Evolutionary conservation across 2,329 filamentous ascomycete genomes (phyloP), one percentile per base, ranked within the genome.

Genomic region (Colletotrichum tamarilloi): DNA sequence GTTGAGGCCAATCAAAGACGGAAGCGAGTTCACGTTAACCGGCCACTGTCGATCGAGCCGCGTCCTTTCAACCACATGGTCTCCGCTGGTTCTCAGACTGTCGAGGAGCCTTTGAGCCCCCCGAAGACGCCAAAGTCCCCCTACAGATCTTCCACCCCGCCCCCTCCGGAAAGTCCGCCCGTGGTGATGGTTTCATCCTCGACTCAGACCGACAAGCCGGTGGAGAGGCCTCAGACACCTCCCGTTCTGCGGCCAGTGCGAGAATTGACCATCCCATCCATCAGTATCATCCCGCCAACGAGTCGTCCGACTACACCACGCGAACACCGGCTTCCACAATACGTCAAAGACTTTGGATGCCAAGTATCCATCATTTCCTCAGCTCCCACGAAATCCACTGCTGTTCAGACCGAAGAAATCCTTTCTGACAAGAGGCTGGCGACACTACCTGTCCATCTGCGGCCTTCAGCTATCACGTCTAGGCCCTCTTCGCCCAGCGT

Each of bases 391-490:
- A 87, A 83, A 58, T 91, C 89, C 2, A 88, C 80, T 12, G 80
- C 81, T 3, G 84, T 95, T 71, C 97, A 99, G 85, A 99, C 97
- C 0, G 95, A 98, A 77, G 94, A 94, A 72, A 98, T 98, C 71
- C 90, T 94, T 68, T 90, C 97, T 6, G 95, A 97, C 79, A 90
- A 91, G 83, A 90, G 95, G 74, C 85, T 94, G 57, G 90, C 93
- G 74, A 92, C 91, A 76, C 86, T 98, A 30, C 94, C 95, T 16
- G 85, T 91, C 1, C 93, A 97, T 79, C 87, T 98, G 42, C 91
- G 95, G 68, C 95, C 95, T 0, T 96, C 94, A 1, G 87, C 92
- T 22, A 93, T 97, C 74, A 85, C 87, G 0, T 92, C 91, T 0
- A 84, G 88, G 24, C 90, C 91, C 9, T 81, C 85, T 1, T 92